Conservation (phyloP, 2,329 filamentous ascomycete genomes). For the Ophiostoma ulmi region DNA sequence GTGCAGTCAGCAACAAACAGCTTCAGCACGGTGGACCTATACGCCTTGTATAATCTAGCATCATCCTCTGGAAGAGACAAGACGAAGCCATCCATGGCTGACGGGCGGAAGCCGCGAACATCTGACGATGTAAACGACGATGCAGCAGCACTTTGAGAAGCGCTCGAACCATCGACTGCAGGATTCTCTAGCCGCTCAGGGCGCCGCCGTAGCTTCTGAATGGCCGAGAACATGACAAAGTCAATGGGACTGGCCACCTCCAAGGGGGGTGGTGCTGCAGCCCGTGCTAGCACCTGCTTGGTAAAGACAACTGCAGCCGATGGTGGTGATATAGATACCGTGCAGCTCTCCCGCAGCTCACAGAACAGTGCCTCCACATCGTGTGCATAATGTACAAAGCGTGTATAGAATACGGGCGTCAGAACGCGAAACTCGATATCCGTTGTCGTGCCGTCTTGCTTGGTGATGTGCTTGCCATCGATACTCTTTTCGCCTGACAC, state of each 20-base stretch:
- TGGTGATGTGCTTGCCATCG: conserved; percentile 16
- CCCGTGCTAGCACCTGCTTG: conserved; percentile 41
- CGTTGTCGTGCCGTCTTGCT: conserved; percentile 24
- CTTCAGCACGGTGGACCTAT: conserved; percentile 38
- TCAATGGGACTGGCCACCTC: conserved; percentile 37
- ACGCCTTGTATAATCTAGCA: conserved; percentile 29
- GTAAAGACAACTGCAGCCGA: conserved; percentile 41
- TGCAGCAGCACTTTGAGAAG: neutral
- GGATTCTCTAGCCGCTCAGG: conserved; percentile 41
- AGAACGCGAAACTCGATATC: conserved; percentile 54
- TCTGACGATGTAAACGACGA: conserved; percentile 36
- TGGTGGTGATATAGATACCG: conserved; percentile 52
- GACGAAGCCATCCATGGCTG: conserved; percentile 49
- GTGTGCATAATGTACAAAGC: conserved; percentile 59
- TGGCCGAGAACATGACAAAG: conserved; percentile 41
- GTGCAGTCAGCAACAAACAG: conserved; percentile 44
- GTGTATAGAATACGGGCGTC: conserved; percentile 62
- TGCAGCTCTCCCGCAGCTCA: conserved; percentile 55
- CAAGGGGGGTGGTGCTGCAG: conserved; percentile 33
- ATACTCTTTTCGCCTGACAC: neutral
- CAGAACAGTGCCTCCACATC: conserved; percentile 57
- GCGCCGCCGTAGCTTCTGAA: conserved; percentile 41
- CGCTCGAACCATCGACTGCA: conserved; percentile 30
- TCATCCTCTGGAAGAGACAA: conserved; percentile 33
- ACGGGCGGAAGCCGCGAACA: conserved; percentile 46